Percentiles rank a stretch among this genome's conserved stretches.
phyloP scores from a whole-genome alignment of 257 asterid species.

The Solanum sparsipilum region DNA sequence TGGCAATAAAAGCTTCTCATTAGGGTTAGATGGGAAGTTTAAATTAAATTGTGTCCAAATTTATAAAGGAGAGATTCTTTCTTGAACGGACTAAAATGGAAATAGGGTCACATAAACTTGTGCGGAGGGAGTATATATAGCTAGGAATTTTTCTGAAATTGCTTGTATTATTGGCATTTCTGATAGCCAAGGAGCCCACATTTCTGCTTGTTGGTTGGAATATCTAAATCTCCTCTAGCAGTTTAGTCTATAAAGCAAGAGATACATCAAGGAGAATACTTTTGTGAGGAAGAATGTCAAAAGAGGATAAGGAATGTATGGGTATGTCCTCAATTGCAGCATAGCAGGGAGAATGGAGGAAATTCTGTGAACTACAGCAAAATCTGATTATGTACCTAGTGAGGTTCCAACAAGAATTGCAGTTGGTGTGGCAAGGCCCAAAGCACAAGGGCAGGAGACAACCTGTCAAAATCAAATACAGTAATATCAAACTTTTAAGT shows the following conservation, averaged over 20 bases:
- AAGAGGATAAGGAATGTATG: background rate
- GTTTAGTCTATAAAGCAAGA: background rate
- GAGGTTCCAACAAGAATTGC: conserved; percentile 98
- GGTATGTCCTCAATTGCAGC: background rate
- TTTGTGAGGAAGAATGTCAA: background rate
- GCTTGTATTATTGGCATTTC: background rate
- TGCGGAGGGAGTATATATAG: background rate
- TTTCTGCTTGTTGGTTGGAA: background rate
- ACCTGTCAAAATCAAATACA: conserved; percentile 40
- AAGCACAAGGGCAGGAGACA: conserved; percentile 97
- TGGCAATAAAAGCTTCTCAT: background rate
- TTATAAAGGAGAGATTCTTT: background rate
- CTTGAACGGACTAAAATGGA: background rate
- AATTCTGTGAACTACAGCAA: background rate
- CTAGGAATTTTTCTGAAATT: background rate
- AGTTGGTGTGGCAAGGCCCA: conserved; percentile 98
- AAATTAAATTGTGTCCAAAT: background rate
- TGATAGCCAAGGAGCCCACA: background rate
- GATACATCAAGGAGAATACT: background rate
- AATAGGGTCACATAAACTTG: background rate
- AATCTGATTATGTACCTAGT: conserved; percentile 47
- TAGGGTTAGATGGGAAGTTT: background rate
- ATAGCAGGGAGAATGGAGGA: background rate
- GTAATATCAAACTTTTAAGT: background rate
- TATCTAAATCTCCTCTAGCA: background rate